phyloP scores from a whole-genome alignment of 441 rosid species.

The Erodium moschatum region DNA sequence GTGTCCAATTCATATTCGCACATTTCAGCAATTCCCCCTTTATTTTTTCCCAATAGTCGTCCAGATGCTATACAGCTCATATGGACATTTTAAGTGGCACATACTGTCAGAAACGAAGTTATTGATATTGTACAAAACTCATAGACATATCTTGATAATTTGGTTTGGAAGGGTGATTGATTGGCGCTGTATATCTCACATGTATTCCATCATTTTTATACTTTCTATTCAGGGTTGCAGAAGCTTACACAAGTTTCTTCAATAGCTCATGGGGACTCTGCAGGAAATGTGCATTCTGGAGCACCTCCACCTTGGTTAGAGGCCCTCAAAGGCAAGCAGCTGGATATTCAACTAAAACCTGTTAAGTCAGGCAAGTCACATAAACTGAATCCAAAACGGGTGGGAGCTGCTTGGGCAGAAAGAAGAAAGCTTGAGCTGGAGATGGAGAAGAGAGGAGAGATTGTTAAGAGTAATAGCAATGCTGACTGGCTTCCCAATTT shows the following conservation, averaged over 20 bases:
- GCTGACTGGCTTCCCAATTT: conserved; percentile 88
- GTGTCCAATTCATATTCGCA: no score
- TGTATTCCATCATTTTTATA: conserved; percentile 7
- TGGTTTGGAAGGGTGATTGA: neutral
- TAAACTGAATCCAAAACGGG: conserved; percentile 79
- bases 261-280: conserved; percentile 25
- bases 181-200: neutral
- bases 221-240: conserved; percentile 32
- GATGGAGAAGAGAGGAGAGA: conserved; percentile 71
- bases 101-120: conserved; percentile 7
- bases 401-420: conserved; percentile 97
- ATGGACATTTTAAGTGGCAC: conserved; percentile 4
- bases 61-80: neutral
- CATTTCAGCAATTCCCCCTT: no score
- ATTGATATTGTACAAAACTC: neutral
- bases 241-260: conserved; percentile 31
- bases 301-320: conserved; percentile 85
- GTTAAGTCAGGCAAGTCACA: conserved; percentile 35
- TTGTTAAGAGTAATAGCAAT: conserved; percentile 35
- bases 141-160: neutral
- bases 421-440: conserved; percentile 79
- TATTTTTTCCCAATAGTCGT: neutral
- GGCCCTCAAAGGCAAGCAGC: conserved; percentile 34
- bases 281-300: conserved; percentile 72
- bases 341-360: conserved; percentile 26